Conservation (phyloP, 1,284 basidiomycete species). For the Apiotrichum siamense region DNA sequence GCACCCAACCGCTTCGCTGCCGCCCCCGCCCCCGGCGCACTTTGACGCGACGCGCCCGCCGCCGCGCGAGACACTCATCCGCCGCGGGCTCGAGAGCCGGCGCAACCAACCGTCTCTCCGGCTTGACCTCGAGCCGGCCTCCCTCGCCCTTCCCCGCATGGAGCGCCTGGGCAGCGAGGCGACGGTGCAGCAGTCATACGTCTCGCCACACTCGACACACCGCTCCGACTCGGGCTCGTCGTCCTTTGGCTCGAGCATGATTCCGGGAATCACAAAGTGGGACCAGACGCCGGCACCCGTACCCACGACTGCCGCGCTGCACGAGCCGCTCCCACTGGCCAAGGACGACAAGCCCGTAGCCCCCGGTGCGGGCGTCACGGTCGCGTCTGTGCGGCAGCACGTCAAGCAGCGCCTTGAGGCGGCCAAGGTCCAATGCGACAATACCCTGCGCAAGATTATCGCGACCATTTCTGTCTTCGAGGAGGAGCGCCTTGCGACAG, state of each 20-base stretch:
- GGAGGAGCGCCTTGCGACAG: constrained; percentile 60
- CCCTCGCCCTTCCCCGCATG: constrained; percentile 10
- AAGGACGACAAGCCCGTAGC: constrained; percentile 26
- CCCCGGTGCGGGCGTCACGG: constrained; percentile 38
- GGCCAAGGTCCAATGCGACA: constrained; percentile 93
- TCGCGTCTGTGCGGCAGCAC: constrained; percentile 79
- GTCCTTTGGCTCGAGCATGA: constrained; percentile 31
- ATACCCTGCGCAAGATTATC: constrained; percentile 84
- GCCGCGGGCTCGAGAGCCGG: constrained; percentile 30
- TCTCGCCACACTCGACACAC: neutral
- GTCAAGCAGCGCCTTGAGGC: constrained; percentile 86
- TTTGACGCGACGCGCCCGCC: neutral
- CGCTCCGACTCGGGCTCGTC: constrained; percentile 23
- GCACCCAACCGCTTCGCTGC: neutral
- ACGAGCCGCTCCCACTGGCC: neutral
- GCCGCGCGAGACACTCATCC: neutral
- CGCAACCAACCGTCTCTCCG: constrained; percentile 42
- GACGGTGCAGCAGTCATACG: neutral
- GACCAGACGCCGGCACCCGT: constrained; percentile 43
- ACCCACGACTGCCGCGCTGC: constrained; percentile 4
- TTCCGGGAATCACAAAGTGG: constrained; percentile 35
- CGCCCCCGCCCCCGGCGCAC: constrained; percentile 12
- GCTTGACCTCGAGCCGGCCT: constrained; percentile 40
- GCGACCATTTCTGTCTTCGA: constrained; percentile 90
- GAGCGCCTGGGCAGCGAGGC: neutral